Base-by-base conservation (phyloP, 2,329 filamentous ascomycete genomes). In the Teratosphaeriaceae sp. region DNA sequence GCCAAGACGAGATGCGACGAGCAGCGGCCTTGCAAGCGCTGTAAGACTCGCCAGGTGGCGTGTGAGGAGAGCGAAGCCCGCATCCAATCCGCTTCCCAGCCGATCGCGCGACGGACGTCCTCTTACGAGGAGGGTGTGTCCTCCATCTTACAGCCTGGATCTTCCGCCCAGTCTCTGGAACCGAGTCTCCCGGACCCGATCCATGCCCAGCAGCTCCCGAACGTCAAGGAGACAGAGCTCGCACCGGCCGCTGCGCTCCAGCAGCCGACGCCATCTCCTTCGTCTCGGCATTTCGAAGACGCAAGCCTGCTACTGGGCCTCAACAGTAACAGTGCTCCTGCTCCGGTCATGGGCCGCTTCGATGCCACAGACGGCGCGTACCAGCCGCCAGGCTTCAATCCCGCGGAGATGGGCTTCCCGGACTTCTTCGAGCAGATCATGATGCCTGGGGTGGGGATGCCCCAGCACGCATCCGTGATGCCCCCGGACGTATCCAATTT, bases 341-440 rank as follows among this genome's bases (percentile, higher is more conserved):
- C 21, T 11, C 20, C 40, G 30, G 7, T 21, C 35, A 9, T 48
- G 35, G 18, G 31, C 26, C 22, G 26, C 37, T 8, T 23, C 16
- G 38, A 19, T 9, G 26, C 18, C 19, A 20, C 16, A 9, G 8
- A 16, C 5, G n/a, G 30, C 35, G 37, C 34, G 11, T 27, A 34
- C 7, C 38, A 31, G 16, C 15, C 19, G n/a, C 15, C 31, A 4
- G 30, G 9, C 9, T 23, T 27, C 16, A 15, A 11, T 13, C 6
- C 30, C 15, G 31, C 27, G 27, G 45, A 45, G 20, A 45, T 46
- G 45, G 46, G 40, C n/a, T 57, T 50, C 18, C 52, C 53, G 7
- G 55, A 58, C 39, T 58, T 58, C 46, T 58, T 58, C 26, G 53
- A 58, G 38, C 51, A 53, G 12, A 53, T 57, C 40, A 54, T 58